Base-by-base conservation (phyloP, 1,284 basidiomycete species). In the Apiotrichum siamense region DNA sequence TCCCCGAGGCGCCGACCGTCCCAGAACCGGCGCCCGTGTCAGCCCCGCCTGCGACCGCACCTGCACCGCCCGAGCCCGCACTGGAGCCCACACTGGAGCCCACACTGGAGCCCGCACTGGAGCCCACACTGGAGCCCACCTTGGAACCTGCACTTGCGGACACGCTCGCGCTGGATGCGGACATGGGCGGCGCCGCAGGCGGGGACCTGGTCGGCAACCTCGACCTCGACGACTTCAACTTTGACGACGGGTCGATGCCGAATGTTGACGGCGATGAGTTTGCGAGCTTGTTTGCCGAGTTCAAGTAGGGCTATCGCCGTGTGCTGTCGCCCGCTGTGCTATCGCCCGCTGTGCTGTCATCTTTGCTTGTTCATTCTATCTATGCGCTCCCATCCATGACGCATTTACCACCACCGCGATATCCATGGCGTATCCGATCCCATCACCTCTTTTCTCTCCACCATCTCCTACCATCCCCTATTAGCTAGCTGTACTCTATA, bases 191-290 rank as follows among this genome's bases (percentile, higher is more conserved):
- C 18, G 39, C 27, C 17, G 21, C 35, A 7, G 44, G 24, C 7
- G 54, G 54, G 37, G 58, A 55, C 13, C 24, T 63, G 20, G n/a
- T 39, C 44, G 23, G n/a, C n/a, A 62, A 49, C 23, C 61, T 67
- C 52, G 51, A 67, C 52, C 49, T 66, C 55, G 63, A 66, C 44
- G 65, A 64, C 41, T 67, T 67, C 54, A 61, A 65, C 42, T 67
- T 67, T 50, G 62, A 57, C 50, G 51, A 47, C 31, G 49, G 47
- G 5, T 20, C 32, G 33, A 58, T 67, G 55, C 64, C 66, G 1
- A 51, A 55, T 42, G 61, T 67, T 32, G 61, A 65, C 29, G 61
- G 58, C 23, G 59, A 62, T 48, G 64, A 66, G 42, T 67, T 67
- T 55, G 63, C 62, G 39, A 51, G 43, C 3, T 41, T 67, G 52